A percentile compares a stretch with the other conserved stretches of the same genome.
phyloP scores from a whole-genome alignment of 495 filamentous ascomycete species.

The Aspergillus avenaceus region DNA sequence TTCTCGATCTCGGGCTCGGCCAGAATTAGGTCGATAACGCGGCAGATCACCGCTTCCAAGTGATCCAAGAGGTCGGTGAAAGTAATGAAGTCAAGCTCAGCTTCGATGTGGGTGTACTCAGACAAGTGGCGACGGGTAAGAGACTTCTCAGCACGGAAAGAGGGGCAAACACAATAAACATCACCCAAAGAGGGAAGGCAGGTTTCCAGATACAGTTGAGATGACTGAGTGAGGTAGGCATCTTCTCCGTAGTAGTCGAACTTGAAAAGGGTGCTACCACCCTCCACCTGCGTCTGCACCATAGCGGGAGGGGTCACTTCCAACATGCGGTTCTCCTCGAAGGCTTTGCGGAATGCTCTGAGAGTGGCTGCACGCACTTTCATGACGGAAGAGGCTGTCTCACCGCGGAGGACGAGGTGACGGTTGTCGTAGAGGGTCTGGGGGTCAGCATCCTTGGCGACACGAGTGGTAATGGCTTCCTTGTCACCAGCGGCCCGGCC shows the following conservation, averaged over 20 bases:
- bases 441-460: conserved; percentile 74
- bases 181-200: conserved; percentile 86
- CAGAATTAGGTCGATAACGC: conserved; percentile 73
- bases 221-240: conserved; percentile 94
- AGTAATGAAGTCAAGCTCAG: conserved; percentile 91
- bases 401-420: conserved; percentile 87
- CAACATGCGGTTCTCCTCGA: conserved; percentile 68
- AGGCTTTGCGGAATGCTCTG: conserved; percentile 76
- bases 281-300: conserved; percentile 99
- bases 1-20: conserved; percentile 64
- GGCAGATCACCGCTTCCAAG: conserved; percentile 83
- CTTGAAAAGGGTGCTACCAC: conserved; percentile 89
- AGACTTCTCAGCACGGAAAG: conserved; percentile 96
- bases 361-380: conserved; percentile 85
- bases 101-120: conserved; percentile 97
- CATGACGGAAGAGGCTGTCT: conserved; percentile 82
- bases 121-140: conserved; percentile 91
- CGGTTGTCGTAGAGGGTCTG: conserved; percentile 82
- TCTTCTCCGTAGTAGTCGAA: conserved; percentile 93
- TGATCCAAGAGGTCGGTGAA: conserved; percentile 92
- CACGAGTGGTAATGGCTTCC: conserved; percentile 90
- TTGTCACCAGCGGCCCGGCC: conserved; percentile 82
- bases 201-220: conserved; percentile 97
- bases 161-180: conserved; percentile 96
- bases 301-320: conserved; percentile 93